Evolutionary conservation across 768 basidiomycete genomes (phyloP).

Genomic region (Tylopilus rubrobrunneus): DNA sequence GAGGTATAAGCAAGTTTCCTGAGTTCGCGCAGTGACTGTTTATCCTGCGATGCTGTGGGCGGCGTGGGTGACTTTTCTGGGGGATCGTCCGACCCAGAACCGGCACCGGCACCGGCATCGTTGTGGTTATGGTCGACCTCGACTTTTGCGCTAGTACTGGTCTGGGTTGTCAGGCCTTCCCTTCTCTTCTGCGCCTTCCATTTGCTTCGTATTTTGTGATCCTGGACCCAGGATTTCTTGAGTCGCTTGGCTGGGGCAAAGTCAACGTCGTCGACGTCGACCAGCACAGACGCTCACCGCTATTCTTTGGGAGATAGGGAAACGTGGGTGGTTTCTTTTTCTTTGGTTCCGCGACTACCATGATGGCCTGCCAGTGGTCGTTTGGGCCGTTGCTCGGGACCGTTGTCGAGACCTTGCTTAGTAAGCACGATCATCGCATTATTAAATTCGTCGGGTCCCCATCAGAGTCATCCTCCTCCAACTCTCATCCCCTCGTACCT

Average conservation of each 20-base stretch:
- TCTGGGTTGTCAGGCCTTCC: slow-evolving; percentile 31
- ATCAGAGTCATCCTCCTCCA: slow-evolving; percentile 14
- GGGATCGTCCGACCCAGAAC: neutral
- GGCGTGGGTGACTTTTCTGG: slow-evolving; percentile 3
- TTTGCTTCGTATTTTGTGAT: slow-evolving; percentile 70
- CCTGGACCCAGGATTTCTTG: slow-evolving; percentile 77
- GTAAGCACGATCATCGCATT: slow-evolving; percentile 20
- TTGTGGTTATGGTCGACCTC: slow-evolving; percentile 1
- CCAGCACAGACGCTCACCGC: slow-evolving; percentile 44
- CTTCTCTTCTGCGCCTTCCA: slow-evolving; percentile 71
- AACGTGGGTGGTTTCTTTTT: slow-evolving; percentile 66
- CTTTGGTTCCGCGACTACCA: slow-evolving; percentile 10
- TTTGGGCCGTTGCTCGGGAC: neutral
- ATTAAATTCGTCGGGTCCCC: slow-evolving; percentile 23
- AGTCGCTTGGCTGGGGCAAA: slow-evolving; percentile 62
- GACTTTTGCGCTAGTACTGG: slow-evolving; percentile 2
- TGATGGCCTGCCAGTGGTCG: neutral
- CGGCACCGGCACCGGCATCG: neutral
- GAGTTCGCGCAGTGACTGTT: slow-evolving; percentile 52
- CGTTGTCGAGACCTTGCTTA: slow-evolving; percentile 14
- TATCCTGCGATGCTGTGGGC: neutral
- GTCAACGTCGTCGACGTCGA: neutral
- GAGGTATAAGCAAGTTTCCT: slow-evolving; percentile 60
- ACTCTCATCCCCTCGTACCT: slow-evolving; percentile 32
- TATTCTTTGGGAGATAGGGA: slow-evolving; percentile 55